Evolutionary conservation across 2,329 filamentous ascomycete genomes (phyloP), one percentile per base, ranked within the genome.

Genomic region (Whalleya microplaca): DNA sequence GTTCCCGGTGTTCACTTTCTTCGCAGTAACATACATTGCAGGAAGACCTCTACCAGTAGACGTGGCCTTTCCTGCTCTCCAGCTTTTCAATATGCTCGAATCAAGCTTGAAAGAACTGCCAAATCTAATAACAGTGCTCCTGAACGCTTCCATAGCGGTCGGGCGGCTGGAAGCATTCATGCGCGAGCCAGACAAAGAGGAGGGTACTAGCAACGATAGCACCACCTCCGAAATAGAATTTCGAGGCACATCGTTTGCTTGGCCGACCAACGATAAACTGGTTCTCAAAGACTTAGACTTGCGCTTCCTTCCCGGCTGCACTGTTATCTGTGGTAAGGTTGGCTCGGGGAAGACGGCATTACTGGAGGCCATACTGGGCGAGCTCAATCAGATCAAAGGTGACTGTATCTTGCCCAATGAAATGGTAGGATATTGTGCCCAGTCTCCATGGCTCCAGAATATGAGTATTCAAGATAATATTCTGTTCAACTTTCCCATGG

Each of bases 91-190:
- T 1, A 85, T 94, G 77, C 77, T 96, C 10, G 89, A 94, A 65
- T 79, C 76, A 1, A 90, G 86, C 58, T 76, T 96, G 47, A 85
- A 87, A 53, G 89, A 92, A 50, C 75, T 96, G 0, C 93, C 93
- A 2, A 79, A 84, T 27, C 76, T 96, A 9, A 86, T 96, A 43
- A 92, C 89, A 0, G 84, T 88, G 0, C 75, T 94, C 3, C 81
- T 96, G 62, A 96, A 96, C 66, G 90, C 92, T 0, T 87, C 84
- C n/a, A 88, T 96, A 18, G 89, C 92, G 0, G 85, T 96, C 60
- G 85, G 84, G 8, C 87, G 92, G 62, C 91, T 96, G 19, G 90
- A 96, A 66, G 82, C 84, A 20, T 96, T 96, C 74, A 96, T 96
- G 91, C 77, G 79, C 0, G 92, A 96, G 71, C 91, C 91, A 0